Base-by-base conservation (phyloP, 2,329 filamentous ascomycete genomes). In the Nemania sp. region DNA sequence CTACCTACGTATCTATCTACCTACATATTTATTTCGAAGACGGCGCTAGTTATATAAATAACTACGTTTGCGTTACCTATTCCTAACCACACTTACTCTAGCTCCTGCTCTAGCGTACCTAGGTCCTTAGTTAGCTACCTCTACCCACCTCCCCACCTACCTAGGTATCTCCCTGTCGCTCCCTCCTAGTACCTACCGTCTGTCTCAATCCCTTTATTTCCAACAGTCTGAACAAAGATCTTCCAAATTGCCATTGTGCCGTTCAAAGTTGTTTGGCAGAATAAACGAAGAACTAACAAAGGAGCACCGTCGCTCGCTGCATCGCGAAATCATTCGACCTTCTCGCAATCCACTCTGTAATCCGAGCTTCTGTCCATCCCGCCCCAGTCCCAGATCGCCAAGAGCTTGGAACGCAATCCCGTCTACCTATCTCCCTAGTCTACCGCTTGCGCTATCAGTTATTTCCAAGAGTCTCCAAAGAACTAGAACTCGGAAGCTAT, bases 311-410 rank as follows among this genome's bases (percentile, higher is more conserved):
- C 38, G 38, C 15, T 41, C 38, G 38, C 38, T 41, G 38, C 38
- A 41, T 41, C 38, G 38, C 5, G 18, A 41, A 49, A 24, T 8
- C 2, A 26, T 2, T 10, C 20, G 11, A 49, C 15, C 20, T 26
- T 8, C 20, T 11, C 20, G 26, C 6, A 49, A 26, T 13, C 2
- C 45, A 49, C 20, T 5, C 13, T 26, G 24, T 3, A 49, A 24
- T 45, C 29, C 29, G n/a, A 45, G 24, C 41, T 35, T 41, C 26
- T 53, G 26, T 35, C 27, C 45, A 52, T 47, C 32, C 43, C 52
- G 6, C 55, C 41, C 26, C 27, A 47, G 49, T 55, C 49, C 35
- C 38, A 53, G 59, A 58, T 51, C 63, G 55, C 63, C 55, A 61
- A 66, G 62, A 58, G 35, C 32, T 43, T 27, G 38, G 57, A n/a